phyloP scores from a whole-genome alignment of 441 rosid species.

The Bocquillonia castaneifolia region DNA sequence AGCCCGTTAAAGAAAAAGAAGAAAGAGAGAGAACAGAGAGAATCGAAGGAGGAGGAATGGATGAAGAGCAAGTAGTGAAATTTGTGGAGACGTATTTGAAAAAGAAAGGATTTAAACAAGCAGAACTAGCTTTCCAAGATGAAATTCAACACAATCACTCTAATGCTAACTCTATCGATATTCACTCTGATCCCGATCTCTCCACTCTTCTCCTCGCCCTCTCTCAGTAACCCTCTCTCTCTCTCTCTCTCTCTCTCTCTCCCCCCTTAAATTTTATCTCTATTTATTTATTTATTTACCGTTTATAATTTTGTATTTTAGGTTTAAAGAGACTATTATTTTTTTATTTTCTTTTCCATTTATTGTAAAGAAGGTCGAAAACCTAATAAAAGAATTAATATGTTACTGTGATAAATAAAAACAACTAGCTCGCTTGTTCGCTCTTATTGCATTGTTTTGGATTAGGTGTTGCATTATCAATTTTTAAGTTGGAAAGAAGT shows the following conservation, averaged over 20 bases:
- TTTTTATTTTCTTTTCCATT: too few species aligned
- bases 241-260: neutral
- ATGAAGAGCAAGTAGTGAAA: slow-evolving; percentile 40
- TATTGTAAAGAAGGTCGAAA: too few species aligned
- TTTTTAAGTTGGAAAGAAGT: too few species aligned
- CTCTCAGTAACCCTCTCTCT: slow-evolving; percentile 40
- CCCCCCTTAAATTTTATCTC: neutral
- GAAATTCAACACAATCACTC: slow-evolving; percentile 43
- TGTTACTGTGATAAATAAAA: too few species aligned
- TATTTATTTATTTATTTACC: neutral
- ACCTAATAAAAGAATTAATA: too few species aligned
- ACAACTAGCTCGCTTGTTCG: too few species aligned
- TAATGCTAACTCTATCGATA: slow-evolving; percentile 33
- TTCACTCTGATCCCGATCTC: slow-evolving; percentile 66
- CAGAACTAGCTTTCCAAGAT: slow-evolving; percentile 47
- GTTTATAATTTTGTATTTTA: neutral
- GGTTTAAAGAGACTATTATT: neutral
- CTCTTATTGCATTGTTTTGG: too few species aligned
- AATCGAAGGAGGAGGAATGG: slow-evolving; percentile 33
- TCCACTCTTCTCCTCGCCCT: slow-evolving; percentile 58
- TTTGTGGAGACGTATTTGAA: slow-evolving; percentile 62
- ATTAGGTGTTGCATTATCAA: too few species aligned
- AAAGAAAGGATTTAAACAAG: slow-evolving; percentile 67
- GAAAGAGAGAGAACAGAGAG: too few species aligned
- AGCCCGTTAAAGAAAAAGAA: slow-evolving; percentile 6